phyloP scores from a whole-genome alignment of 140 eudicot species.

The Ambrosia hybrid region DNA sequence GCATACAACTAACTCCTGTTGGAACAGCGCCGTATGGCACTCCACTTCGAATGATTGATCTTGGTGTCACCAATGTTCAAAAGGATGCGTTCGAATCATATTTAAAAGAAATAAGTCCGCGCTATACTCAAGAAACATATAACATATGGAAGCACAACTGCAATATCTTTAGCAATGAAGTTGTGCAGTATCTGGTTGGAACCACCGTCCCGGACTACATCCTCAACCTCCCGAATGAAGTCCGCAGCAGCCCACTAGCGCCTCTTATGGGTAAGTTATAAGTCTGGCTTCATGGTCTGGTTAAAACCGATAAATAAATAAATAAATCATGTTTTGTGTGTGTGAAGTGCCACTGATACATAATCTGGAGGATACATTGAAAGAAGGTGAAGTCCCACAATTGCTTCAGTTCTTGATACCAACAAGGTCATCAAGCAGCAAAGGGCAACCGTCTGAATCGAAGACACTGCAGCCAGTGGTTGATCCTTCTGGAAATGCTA shows the following conservation, averaged over 20 bases:
- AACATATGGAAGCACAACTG: slow-evolving; percentile 71
- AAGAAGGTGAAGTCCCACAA: slow-evolving; percentile 80
- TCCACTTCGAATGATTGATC: slow-evolving; percentile 64
- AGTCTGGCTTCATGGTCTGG: neutral
- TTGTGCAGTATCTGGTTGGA: slow-evolving; percentile 78
- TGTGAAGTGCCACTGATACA: slow-evolving; percentile 97
- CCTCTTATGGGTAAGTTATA: slow-evolving; percentile 68
- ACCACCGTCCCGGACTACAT: slow-evolving; percentile 79
- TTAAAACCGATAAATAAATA: too few relatives aligned
- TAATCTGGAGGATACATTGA: slow-evolving; percentile 68
- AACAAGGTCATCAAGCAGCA: slow-evolving; percentile 15
- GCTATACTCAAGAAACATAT: slow-evolving; percentile 74
- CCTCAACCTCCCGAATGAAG: slow-evolving; percentile 85
- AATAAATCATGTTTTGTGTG: too few relatives aligned
- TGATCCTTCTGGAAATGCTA: slow-evolving; percentile 67
- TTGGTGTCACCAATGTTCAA: slow-evolving; percentile 78
- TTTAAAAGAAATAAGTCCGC: slow-evolving; percentile 74
- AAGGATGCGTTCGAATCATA: slow-evolving; percentile 68
- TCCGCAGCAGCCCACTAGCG: slow-evolving; percentile 76
- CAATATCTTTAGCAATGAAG: slow-evolving; percentile 85
- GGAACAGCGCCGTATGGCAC: slow-evolving; percentile 88
- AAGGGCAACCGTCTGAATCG: slow-evolving; percentile 16
- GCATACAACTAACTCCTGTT: slow-evolving; percentile 60
- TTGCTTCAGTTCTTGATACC: slow-evolving; percentile 56
- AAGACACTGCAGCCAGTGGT: slow-evolving; percentile 19